Evolutionary conservation across 345 rosid genomes (phyloP).

Genomic region (Lepidium aucheri): DNA sequence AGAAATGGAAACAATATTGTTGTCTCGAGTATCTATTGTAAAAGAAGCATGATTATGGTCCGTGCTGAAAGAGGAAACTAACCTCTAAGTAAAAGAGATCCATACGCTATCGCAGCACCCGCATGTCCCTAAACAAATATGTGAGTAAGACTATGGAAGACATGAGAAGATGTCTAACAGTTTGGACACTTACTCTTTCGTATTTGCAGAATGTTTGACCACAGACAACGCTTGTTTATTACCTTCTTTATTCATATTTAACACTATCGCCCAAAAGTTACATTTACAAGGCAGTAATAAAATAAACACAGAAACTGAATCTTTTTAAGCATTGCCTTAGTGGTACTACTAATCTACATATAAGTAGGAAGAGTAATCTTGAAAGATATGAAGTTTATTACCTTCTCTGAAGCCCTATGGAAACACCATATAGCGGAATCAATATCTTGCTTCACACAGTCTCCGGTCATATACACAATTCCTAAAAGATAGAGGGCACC

Average conservation of each 20-base stretch:
- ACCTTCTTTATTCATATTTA: too few species aligned
- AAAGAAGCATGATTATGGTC: not conserved
- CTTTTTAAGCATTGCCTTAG: not conserved
- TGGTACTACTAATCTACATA: not conserved
- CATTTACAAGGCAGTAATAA: not conserved
- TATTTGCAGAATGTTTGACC: not conserved
- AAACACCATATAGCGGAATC: conserved; percentile 94
- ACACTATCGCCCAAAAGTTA: not conserved
- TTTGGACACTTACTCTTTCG: not conserved
- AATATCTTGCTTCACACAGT: conserved; percentile 81
- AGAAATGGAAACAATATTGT: not conserved
- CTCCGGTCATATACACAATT: conserved; percentile 77
- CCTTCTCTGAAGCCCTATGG: conserved; percentile 87
- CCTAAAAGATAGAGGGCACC: conserved; percentile 94
- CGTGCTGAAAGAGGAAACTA: not conserved
- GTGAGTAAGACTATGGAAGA: not conserved
- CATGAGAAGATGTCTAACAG: not conserved
- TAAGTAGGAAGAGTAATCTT: not conserved
- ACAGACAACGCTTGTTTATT: not conserved
- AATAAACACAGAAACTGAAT: not conserved
- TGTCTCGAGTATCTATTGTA: not conserved
- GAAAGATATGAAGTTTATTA: conserved; percentile 3
- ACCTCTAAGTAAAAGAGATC: conserved; percentile 91
- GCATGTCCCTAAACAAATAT: conserved; percentile 58
- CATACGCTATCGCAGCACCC: conserved; percentile 87